Percentiles rank a stretch among this genome's conserved stretches.
These are phyloP conservation scores for Coemansia sp. DNA, from an alignment of 192 early-diverging fungal genomes.

Conservation along the genomic window DNA sequence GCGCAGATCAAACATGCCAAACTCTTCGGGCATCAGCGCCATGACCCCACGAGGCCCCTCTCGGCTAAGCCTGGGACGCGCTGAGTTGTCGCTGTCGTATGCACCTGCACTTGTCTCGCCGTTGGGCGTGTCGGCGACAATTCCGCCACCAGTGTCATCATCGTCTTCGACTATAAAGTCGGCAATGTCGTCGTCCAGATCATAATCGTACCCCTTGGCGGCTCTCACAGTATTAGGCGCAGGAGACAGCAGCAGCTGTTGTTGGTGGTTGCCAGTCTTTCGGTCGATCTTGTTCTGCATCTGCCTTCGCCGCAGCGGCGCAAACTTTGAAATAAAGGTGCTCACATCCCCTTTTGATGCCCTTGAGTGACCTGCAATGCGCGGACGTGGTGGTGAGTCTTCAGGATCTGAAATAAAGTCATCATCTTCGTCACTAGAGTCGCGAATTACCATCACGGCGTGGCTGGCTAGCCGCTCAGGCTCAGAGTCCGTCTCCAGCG, in stretches of 20 bases:
- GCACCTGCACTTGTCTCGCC: neutral
- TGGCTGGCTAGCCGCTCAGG: neutral
- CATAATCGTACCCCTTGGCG: slow-evolving; percentile 24
- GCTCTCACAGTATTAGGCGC: neutral
- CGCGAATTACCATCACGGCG: slow-evolving; percentile 31
- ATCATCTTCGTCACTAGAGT: slow-evolving; percentile 35
- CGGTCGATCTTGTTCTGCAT: slow-evolving; percentile 8
- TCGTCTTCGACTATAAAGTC: slow-evolving; percentile 50
- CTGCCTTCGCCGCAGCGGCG: slow-evolving; percentile 13
- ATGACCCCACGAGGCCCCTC: slow-evolving; percentile 3
- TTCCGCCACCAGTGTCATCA: neutral
- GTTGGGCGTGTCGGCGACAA: neutral
- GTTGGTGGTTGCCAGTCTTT: neutral
- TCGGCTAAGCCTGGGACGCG: slow-evolving; percentile 6
- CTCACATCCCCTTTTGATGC: neutral
- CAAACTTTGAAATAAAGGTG: slow-evolving; percentile 24
- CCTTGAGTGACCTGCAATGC: neutral
- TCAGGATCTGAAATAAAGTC: slow-evolving; percentile 40
- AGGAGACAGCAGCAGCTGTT: neutral
- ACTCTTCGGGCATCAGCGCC: slow-evolving; percentile 37
- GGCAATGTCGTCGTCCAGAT: slow-evolving; percentile 34
- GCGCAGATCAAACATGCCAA: slow-evolving; percentile 35
- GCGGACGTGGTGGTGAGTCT: neutral
- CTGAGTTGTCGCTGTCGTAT: neutral
- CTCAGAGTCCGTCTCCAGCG: slow-evolving; percentile 39